Percentiles rank a stretch among this genome's conserved stretches.
These are phyloP conservation scores for Komagataea norvegica DNA, from an alignment of 1,139 yeast species.

Conservation along the genomic window DNA sequence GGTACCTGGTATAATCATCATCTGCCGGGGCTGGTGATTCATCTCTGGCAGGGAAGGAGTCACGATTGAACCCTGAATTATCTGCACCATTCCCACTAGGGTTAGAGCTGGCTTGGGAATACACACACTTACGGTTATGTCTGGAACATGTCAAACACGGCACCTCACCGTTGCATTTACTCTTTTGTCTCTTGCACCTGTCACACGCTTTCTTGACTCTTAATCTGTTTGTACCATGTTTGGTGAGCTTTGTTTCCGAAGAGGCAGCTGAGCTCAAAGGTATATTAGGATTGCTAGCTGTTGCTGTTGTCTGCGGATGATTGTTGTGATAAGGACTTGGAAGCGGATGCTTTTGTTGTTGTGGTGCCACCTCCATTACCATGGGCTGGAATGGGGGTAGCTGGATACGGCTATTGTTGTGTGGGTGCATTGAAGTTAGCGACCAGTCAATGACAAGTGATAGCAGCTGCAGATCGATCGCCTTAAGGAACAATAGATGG, in stretches of 20 bases:
- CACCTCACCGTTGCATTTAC: constrained; percentile 54
- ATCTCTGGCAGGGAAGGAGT: neutral
- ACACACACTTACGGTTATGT: constrained; percentile 39
- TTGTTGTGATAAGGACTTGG: no score
- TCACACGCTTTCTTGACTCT: constrained; percentile 59
- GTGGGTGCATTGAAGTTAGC: constrained; percentile 6
- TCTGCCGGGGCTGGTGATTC: neutral
- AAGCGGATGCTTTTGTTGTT: constrained; percentile 1
- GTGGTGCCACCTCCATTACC: constrained; percentile 7
- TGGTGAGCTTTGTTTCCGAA: neutral
- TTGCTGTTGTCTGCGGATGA: constrained; percentile 5
- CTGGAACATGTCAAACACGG: constrained; percentile 52
- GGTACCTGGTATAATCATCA: constrained; percentile 11
- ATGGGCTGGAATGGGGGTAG: constrained; percentile 13
- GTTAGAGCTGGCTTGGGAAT: neutral
- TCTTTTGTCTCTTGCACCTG: constrained; percentile 55
- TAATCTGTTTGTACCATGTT: constrained; percentile 26
- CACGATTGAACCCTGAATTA: no score
- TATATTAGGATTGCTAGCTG: neutral
- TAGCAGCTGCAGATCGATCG: no score
- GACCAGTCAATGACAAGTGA: no score
- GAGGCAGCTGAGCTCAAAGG: neutral
- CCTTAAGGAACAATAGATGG: no score
- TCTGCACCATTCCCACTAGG: no score
- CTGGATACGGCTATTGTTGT: constrained; percentile 7